Evolutionary conservation across 2,329 filamentous ascomycete species (phyloP).

Genomic region (Diplodia sapinea): DNA sequence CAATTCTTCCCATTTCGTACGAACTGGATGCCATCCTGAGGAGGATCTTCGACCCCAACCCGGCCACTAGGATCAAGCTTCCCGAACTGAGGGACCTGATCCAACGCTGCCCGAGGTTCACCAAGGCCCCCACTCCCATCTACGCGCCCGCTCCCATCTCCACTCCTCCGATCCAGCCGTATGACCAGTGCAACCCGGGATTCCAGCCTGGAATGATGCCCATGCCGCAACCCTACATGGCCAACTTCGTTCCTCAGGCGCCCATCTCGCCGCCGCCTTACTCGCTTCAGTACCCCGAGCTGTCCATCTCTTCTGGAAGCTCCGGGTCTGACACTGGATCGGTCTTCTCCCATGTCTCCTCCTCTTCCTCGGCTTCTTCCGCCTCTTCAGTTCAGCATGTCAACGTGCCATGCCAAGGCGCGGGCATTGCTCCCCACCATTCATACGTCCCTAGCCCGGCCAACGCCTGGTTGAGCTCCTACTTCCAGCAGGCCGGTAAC

Average conservation of each 20-base stretch:
- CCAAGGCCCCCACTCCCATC: constrained; percentile 51
- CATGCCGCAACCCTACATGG: constrained; percentile 41
- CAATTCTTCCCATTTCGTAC: constrained; percentile 87
- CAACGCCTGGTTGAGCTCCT: constrained; percentile 49
- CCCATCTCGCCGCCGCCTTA: constrained; percentile 40
- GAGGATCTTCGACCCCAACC: constrained; percentile 86
- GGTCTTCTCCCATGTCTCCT: constrained; percentile 49
- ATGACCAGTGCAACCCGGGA: constrained; percentile 41
- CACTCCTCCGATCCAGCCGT: constrained; percentile 53
- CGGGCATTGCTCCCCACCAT: constrained; percentile 35
- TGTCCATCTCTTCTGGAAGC: constrained; percentile 45
- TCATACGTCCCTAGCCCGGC: constrained; percentile 46
- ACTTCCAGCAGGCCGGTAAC: constrained; percentile 47
- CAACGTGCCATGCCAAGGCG: constrained; percentile 21
- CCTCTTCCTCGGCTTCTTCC: constrained; percentile 35
- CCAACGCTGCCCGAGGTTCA: constrained; percentile 76
- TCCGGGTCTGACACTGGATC: constrained; percentile 49
- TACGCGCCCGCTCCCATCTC: constrained; percentile 50
- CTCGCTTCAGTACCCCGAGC: constrained; percentile 35
- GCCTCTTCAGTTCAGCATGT: constrained; percentile 12
- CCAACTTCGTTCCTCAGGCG: constrained; percentile 42
- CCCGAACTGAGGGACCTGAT: constrained; percentile 79
- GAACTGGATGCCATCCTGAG: constrained; percentile 88
- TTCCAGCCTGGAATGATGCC: constrained; percentile 37
- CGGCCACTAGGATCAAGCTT: constrained; percentile 80